A percentile compares a stretch with the other conserved stretches of the same genome.
These are phyloP conservation scores for Aleurites moluccanus DNA, from an alignment of 441 rosid genomes.

Conservation along the genomic window DNA sequence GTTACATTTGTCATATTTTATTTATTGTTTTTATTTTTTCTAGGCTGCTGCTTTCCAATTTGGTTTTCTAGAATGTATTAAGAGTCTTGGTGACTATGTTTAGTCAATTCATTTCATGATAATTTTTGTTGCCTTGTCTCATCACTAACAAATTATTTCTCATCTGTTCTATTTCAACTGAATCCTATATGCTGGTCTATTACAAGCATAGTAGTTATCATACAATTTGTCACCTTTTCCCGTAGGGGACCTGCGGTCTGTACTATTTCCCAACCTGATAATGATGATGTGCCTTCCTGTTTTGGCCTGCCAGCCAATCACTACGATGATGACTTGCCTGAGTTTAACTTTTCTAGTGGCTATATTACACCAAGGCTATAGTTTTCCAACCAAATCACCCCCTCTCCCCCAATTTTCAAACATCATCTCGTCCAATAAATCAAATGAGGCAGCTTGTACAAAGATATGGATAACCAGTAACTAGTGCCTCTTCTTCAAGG, in stretches of 20 bases:
- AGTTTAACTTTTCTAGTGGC: constrained; percentile 63
- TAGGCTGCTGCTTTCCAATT: background rate
- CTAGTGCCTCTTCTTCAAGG: constrained; percentile 9
- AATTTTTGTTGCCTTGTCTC: background rate
- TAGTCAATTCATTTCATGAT: background rate
- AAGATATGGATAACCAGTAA: constrained; percentile 68
- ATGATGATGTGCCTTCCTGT: constrained; percentile 82
- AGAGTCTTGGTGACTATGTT: background rate
- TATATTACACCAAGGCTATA: constrained; percentile 7
- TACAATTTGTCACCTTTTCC: no score
- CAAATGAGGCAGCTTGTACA: no score
- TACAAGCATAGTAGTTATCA: no score
- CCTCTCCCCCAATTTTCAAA: constrained; percentile 21
- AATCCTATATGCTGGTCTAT: background rate
- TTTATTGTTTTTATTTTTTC: no score
- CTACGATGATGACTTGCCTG: constrained; percentile 90
- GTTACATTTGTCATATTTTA: no score
- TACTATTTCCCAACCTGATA: constrained; percentile 30
- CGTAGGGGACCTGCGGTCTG: no score
- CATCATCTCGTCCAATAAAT: constrained; percentile 41
- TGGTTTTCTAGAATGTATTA: background rate
- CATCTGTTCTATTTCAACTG: background rate
- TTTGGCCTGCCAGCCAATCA: constrained; percentile 60
- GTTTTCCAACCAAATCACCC: constrained; percentile 19
- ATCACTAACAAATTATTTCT: no score